These are phyloP conservation scores for Hippophae tibetana DNA, from an alignment of 306 rosid species.

Conservation along the genomic window DNA sequence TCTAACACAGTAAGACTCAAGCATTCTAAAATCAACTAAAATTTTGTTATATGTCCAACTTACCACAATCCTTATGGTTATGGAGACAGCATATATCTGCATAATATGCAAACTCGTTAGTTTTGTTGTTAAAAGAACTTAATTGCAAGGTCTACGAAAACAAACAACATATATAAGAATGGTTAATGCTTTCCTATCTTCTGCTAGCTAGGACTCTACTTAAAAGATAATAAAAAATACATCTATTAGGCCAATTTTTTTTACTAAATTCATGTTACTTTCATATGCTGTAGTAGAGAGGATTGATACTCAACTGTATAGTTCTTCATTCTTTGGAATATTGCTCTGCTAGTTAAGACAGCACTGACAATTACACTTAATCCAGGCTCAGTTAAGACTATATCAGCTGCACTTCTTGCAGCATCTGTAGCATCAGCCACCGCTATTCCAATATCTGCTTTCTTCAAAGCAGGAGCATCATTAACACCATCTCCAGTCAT, in stretches of 20 bases:
- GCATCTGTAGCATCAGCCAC: conserved; percentile 76
- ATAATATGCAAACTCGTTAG: no score
- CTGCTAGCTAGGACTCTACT: neutral
- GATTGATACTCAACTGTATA: conserved; percentile 30
- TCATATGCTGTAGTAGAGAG: no score
- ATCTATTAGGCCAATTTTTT: conserved; percentile 9
- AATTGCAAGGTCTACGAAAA: no score
- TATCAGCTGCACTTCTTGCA: conserved; percentile 68
- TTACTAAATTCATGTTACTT: no score
- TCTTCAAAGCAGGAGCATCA: conserved; percentile 72
- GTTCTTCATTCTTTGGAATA: conserved; percentile 72
- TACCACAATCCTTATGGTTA: conserved; percentile 77
- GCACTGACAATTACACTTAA: conserved; percentile 75
- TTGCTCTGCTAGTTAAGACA: conserved; percentile 68
- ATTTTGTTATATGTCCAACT: conserved; percentile 6
- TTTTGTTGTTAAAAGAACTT: no score
- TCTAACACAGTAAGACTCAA: conserved; percentile 8
- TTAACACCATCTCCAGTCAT: conserved; percentile 86
- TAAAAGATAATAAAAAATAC: neutral
- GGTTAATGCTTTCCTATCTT: no score
- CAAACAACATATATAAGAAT: no score
- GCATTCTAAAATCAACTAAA: conserved; percentile 3
- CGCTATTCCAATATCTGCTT: conserved; percentile 75
- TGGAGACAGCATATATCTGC: conserved; percentile 77
- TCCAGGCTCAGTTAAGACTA: conserved; percentile 71